Conservation (phyloP, 257 asterid genomes). For the Pogostemon cablin region DNA sequence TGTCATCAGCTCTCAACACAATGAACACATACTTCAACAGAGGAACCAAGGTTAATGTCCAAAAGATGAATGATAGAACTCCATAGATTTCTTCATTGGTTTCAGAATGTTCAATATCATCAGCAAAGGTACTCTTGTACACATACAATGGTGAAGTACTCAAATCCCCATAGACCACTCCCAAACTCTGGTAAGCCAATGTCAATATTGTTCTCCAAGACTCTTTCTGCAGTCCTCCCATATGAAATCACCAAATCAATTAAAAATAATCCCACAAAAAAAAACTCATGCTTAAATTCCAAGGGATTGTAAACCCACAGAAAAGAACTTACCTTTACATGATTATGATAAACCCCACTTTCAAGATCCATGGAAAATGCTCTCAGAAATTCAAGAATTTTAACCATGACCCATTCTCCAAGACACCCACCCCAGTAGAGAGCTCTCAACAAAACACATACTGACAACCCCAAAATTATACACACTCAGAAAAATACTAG, state of each 20-base stretch:
- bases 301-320: slow-evolving; percentile 10
- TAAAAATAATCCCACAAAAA: neutral
- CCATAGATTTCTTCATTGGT: slow-evolving; percentile 87
- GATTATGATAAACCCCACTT: slow-evolving; percentile 56
- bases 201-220: slow-evolving; percentile 79
- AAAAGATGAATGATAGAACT: slow-evolving; percentile 76
- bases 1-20: slow-evolving; percentile 90
- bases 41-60: slow-evolving; percentile 88
- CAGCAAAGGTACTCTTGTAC: slow-evolving; percentile 84
- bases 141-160: slow-evolving; percentile 91
- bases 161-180: slow-evolving; percentile 95
- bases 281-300: neutral
- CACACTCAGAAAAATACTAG: slow-evolving; percentile 18
- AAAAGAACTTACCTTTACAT: slow-evolving; percentile 56
- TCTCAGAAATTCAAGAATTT: slow-evolving; percentile 42
- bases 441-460: slow-evolving; percentile 37
- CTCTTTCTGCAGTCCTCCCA: slow-evolving; percentile 64
- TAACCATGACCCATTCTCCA: slow-evolving; percentile 40
- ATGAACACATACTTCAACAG: slow-evolving; percentile 80
- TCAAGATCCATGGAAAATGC: slow-evolving; percentile 78
- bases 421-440: slow-evolving; percentile 43
- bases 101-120: slow-evolving; percentile 73
- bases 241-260: slow-evolving; percentile 13
- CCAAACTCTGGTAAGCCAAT: slow-evolving; percentile 89
- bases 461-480: slow-evolving; percentile 23